phyloP scores from a whole-genome alignment of 2,329 filamentous ascomycete genomes.

The Pseudocercospora vitis region DNA sequence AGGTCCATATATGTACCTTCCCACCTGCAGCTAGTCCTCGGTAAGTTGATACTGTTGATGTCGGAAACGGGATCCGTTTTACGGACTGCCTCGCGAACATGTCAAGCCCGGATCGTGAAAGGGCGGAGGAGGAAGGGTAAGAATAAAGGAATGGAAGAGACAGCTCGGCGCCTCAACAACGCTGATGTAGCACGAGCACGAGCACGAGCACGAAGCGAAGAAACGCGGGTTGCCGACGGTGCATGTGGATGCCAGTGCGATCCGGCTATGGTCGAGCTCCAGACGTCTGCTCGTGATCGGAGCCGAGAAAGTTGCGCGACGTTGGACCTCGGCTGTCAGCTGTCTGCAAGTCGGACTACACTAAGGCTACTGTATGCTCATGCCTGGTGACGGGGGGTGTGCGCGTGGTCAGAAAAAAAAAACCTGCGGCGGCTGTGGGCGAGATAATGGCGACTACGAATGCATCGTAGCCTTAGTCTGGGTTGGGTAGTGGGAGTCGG shows the following conservation, averaged over 20 bases:
- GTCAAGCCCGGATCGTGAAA: slow-evolving; percentile 16
- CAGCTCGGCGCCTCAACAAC: slow-evolving; percentile 4
- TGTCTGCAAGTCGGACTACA: too few relatives aligned
- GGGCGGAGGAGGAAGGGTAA: slow-evolving; percentile 12
- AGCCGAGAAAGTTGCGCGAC: not conserved
- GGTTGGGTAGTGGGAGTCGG: too few relatives aligned
- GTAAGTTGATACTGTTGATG: slow-evolving; percentile 24
- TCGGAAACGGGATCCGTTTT: slow-evolving; percentile 19
- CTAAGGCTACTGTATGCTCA: too few relatives aligned
- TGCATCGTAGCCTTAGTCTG: too few relatives aligned
- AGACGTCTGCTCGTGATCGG: not conserved
- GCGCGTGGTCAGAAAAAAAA: too few relatives aligned
- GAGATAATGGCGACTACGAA: too few relatives aligned
- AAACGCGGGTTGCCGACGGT: too few relatives aligned
- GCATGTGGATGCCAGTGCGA: not conserved
- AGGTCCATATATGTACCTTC: slow-evolving; percentile 7
- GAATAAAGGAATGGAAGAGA: slow-evolving; percentile 3
- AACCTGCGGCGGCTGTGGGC: too few relatives aligned
- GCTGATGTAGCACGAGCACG: not conserved
- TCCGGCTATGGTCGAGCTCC: not conserved
- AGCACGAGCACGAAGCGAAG: too few relatives aligned
- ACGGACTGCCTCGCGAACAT: slow-evolving; percentile 32
- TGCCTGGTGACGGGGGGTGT: not conserved
- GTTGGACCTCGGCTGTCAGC: not conserved
- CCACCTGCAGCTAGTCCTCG: slow-evolving; percentile 30